Base-by-base conservation (phyloP, 257 asterid species). In the Verbascum thapsus region DNA sequence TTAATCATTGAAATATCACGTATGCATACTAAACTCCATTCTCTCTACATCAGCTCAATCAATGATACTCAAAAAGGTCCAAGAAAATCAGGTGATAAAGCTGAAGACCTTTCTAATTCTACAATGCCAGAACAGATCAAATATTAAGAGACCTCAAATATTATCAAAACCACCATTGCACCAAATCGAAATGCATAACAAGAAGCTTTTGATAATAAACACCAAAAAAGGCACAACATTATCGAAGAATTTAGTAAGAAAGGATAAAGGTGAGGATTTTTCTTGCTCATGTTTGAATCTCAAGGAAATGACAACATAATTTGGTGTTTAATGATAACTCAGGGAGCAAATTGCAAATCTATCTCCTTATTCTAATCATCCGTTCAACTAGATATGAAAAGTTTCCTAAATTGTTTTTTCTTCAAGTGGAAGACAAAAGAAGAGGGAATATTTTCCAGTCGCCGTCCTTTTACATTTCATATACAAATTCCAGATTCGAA, bases 81-180 rank as follows among this genome's bases (percentile, higher is more conserved):
- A 44, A 52, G 39, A 3, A 50, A 68, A 6, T 7, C 48, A 22
- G 7, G 9, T 35, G 23, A 18, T 10, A 10, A 41, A 11, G 39
- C 4, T 26, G 32, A 19, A n/a, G 15, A 20, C 4, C 49, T 39
- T 44, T 30, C 57, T 22, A 66, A 42, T 48, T 32, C 12, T 13
- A n/a, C 35, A 41, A 32, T n/a, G 39, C 11, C 17, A 55, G 10
- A 55, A 17, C 26, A 43, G 17, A 45, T 19, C 19, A 43, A 8
- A 55, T 22, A 54, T 15, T 15, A 42, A 39, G 53, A 30, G 20
- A 16, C 35, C 72, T 39, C 22, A 37, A 45, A 39, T 13, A 34
- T n/a, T 20, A 56, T 23, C 59, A 66, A 10, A 32, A 26, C 45
- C 55, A 51, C 17, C 15, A n/a, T 45, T 3, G 20, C 52, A 13